These are phyloP conservation scores for Lodderomyces parapsilosis DNA, from an alignment of 1,139 yeast species.

Conservation along the genomic window DNA sequence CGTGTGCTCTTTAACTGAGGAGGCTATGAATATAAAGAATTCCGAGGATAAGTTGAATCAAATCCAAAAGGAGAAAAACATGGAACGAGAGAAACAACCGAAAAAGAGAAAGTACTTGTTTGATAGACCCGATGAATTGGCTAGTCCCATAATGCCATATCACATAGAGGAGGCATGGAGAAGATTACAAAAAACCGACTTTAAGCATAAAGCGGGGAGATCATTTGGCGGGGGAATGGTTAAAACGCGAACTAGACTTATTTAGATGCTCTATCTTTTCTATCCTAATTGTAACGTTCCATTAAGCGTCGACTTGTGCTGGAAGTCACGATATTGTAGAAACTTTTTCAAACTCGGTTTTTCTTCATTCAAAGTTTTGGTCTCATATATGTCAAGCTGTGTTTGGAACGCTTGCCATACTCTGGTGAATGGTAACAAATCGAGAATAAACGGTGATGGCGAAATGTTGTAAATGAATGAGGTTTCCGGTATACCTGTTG, in stretches of 20 bases:
- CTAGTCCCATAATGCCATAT: constrained; percentile 75
- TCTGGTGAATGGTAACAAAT: constrained; percentile 34
- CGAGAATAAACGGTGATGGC: constrained; percentile 22
- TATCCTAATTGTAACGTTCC: background rate
- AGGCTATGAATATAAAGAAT: constrained; percentile 78
- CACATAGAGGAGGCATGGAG: constrained; percentile 95
- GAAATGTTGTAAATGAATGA: constrained; percentile 21
- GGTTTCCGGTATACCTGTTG: constrained; percentile 26
- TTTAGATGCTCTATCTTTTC: constrained; percentile 19
- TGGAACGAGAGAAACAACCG: constrained; percentile 22
- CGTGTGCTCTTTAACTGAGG: constrained; percentile 91
- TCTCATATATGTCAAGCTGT: constrained; percentile 26
- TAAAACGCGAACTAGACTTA: constrained; percentile 41
- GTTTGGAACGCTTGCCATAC: constrained; percentile 37
- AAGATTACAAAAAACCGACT: constrained; percentile 62
- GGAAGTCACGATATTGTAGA: constrained; percentile 39
- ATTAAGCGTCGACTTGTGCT: constrained; percentile 16
- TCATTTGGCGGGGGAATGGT: constrained; percentile 75
- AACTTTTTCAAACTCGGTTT: constrained; percentile 27
- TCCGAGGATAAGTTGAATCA: constrained; percentile 55
- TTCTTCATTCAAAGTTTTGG: constrained; percentile 16
- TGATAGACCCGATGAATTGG: constrained; percentile 88
- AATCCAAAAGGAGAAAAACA: constrained; percentile 24
- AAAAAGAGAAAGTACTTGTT: constrained; percentile 64
- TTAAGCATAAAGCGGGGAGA: constrained; percentile 64